Evolutionary conservation across 805 yeast genomes (phyloP), one percentile per base, ranked within the genome.

Genomic region (Teunomyces panamensis): DNA sequence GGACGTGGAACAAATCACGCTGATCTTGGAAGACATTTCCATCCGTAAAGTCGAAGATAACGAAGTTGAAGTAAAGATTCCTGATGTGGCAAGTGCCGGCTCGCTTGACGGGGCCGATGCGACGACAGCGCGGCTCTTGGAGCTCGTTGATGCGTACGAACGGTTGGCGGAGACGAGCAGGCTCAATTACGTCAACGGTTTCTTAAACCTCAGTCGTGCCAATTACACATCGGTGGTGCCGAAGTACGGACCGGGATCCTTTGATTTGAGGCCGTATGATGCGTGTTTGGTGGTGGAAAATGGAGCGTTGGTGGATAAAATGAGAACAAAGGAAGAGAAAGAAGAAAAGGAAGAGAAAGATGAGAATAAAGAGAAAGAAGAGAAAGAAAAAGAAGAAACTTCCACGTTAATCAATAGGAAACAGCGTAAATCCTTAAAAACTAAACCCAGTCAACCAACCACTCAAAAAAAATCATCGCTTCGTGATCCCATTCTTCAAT

Each of bases 181-280:
- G 4, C 35, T 42, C 10, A 53, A 55, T 39, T 69, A 65, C 51
- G 56, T 57, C 27, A 57, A 60, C 33, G 80, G 78, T 5, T 73
- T 58, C 51, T 56, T 75, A 3, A 64, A 66, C 37, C 59, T 78
- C 29, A 72, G 81, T 39, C 53, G 79, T 49, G 81, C 82, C 8
- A 77, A 73, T 49, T 77, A 68, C 54, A 58, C 64, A 33, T 47
- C 56, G 5, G 32, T 52, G n/a, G 55, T 57, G 5, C 61, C 59
- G 45, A 50, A 55, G 14, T 79, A 56, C 49, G 80, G 82, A 2
- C 47, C 56, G 24, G 76, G 71, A 30, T 58, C 65, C 28, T 74
- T 71, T 56, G 83, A 79, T 52, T 43, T 58, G 53, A 53, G 75
- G 33, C 60, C 61, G 7, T 56, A 67, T 44, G 39, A 48, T 2